A percentile compares a stretch with the other conserved stretches of the same genome.
These are phyloP conservation scores for Leccinum broughii DNA, from an alignment of 768 basidiomycete species.

Conservation along the genomic window DNA sequence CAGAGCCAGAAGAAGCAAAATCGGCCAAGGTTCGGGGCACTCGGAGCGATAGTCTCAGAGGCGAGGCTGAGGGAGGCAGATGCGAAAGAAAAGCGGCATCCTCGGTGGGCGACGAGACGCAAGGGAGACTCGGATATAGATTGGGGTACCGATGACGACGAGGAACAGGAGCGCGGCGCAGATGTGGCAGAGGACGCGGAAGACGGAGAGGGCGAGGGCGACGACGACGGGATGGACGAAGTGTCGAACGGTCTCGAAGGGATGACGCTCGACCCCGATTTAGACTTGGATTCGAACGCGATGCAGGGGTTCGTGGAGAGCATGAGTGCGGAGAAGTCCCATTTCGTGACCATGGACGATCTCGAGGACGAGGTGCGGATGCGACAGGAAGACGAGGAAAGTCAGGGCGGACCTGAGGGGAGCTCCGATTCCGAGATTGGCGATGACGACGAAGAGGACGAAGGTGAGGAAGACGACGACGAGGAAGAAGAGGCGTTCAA, in stretches of 20 bases:
- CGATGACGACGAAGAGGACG: constrained; percentile 30
- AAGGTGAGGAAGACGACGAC: constrained; percentile 3
- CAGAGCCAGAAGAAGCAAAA: constrained; percentile 21
- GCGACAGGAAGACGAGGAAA: constrained; percentile 48
- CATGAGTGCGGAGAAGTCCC: constrained; percentile 47
- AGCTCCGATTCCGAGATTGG: constrained; percentile 29
- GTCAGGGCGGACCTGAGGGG: constrained; percentile 22
- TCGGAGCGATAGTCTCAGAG: constrained; percentile 58
- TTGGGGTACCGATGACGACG: constrained; percentile 54
- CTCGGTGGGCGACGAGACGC: constrained; percentile 51
- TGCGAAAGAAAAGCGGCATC: constrained; percentile 33
- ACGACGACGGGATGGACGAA: constrained; percentile 30
- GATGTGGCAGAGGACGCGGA: constrained; percentile 12
- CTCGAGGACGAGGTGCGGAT: constrained; percentile 55
- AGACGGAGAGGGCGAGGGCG: background rate
- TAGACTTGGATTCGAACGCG: constrained; percentile 45
- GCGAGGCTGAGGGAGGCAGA: constrained; percentile 42
- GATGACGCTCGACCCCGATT: constrained; percentile 68
- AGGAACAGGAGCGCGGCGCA: background rate
- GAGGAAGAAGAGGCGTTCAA: constrained; percentile 39
- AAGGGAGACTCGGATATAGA: constrained; percentile 68
- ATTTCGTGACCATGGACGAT: constrained; percentile 65
- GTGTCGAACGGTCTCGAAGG: constrained; percentile 39
- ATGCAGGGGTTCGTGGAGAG: constrained; percentile 57
- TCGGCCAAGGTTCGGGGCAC: constrained; percentile 43